Evolutionary conservation across 1,139 yeast genomes (phyloP).

Genomic region (Pichia cactophila): DNA sequence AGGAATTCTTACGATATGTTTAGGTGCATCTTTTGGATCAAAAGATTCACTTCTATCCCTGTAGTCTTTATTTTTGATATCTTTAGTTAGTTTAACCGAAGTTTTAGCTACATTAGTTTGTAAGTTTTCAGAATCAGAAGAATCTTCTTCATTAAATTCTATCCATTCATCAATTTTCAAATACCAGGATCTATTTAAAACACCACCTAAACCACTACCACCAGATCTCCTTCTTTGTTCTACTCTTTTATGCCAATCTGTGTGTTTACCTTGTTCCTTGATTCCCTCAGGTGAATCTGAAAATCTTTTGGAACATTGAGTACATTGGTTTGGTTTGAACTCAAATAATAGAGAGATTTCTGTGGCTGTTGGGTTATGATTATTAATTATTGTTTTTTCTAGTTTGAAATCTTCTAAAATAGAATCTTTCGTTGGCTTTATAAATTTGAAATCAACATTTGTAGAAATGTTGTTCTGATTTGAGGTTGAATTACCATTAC

Average conservation of each 20-base stretch:
- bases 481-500: background rate
- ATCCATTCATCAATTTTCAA: conserved; percentile 70
- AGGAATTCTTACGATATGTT: conserved; percentile 61
- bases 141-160: conserved; percentile 51
- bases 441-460: conserved; percentile 15
- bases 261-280: conserved; percentile 49
- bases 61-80: conserved; percentile 12
- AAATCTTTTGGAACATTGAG: conserved; percentile 86
- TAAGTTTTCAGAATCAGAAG: conserved; percentile 12
- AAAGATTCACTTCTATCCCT: conserved; percentile 17
- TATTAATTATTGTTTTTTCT: conserved; percentile 34
- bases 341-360: conserved; percentile 42
- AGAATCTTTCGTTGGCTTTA: conserved; percentile 17
- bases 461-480: conserved; percentile 11
- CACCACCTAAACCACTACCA: conserved; percentile 28
- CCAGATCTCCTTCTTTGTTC: conserved; percentile 66
- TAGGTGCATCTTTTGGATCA: conserved; percentile 22
- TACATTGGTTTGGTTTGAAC: conserved; percentile 71
- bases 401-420: conserved; percentile 20
- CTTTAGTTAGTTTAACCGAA: background rate
- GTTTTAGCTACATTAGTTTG: background rate
- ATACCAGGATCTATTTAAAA: conserved; percentile 80
- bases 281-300: conserved; percentile 54
- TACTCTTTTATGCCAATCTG: conserved; percentile 96
- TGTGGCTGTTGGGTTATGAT: conserved; percentile 29